These are phyloP conservation scores for Acer yangbiense DNA, from an alignment of 345 rosid genomes.

Conservation along the genomic window DNA sequence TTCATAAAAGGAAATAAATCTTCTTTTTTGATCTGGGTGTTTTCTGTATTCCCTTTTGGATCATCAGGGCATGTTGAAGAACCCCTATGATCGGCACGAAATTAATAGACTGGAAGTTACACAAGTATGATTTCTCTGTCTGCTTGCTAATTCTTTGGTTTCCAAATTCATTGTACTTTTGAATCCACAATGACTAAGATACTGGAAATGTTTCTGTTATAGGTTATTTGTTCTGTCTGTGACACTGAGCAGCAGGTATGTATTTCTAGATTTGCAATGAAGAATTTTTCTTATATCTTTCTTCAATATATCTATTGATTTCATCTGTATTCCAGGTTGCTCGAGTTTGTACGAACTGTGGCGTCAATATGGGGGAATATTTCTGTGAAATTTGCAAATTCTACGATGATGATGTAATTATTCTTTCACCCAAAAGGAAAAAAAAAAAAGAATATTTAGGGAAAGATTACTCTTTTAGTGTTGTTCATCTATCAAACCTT, in stretches of 20 bases:
- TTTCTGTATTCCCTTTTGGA: constrained; percentile 16
- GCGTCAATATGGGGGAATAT: constrained; percentile 98
- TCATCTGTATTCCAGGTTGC: constrained; percentile 47
- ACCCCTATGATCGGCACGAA: constrained; percentile 68
- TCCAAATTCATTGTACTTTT: neutral
- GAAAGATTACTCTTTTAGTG: constrained; percentile 10
- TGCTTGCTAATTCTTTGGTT: neutral
- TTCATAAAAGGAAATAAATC: neutral
- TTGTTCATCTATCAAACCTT: neutral
- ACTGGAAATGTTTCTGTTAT: constrained; percentile 20
- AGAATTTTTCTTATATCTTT: neutral
- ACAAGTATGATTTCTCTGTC: constrained; percentile 46
- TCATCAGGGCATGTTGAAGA: constrained; percentile 62
- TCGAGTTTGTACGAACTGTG: constrained; percentile 88
- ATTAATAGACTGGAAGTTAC: constrained; percentile 77
- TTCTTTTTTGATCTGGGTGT: constrained; percentile 21
- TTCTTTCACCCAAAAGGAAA: neutral
- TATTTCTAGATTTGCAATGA: constrained; percentile 19
- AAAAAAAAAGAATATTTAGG: neutral
- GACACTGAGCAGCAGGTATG: constrained; percentile 97
- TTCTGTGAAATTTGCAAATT: constrained; percentile 90
- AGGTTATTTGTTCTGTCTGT: constrained; percentile 93
- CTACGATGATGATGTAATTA: constrained; percentile 84
- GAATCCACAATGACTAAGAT: constrained; percentile 10
- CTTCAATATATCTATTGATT: neutral